phyloP scores from a whole-genome alignment of 176 grass and related monocot genomes.

The Oryza rufipogon region DNA sequence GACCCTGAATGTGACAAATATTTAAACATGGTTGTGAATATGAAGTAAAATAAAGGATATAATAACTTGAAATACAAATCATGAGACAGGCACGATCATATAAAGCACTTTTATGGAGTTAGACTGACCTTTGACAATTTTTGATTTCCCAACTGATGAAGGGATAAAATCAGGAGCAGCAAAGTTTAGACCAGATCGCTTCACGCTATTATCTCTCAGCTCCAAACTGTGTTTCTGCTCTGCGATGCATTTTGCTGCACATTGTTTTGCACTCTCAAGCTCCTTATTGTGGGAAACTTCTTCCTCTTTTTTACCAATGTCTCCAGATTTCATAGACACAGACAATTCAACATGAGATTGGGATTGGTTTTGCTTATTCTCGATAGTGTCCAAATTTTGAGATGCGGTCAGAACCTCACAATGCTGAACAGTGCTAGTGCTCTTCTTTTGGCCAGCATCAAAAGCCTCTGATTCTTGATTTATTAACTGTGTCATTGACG shows the following conservation, averaged over 20 bases:
- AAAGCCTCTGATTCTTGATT: constrained; percentile 29
- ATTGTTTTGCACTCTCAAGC: constrained; percentile 12
- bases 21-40: neutral
- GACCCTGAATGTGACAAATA: constrained; percentile 37
- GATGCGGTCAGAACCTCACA: neutral
- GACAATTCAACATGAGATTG: constrained; percentile 21
- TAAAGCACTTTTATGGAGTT: constrained; percentile 28
- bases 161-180: constrained; percentile 51
- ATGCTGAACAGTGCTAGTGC: constrained; percentile 5
- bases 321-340: constrained; percentile 31
- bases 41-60: neutral
- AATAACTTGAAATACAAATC: neutral
- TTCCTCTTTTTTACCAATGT: constrained; percentile 13
- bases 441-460: neutral
- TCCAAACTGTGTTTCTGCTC: constrained; percentile 26
- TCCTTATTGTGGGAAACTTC: constrained; percentile 21
- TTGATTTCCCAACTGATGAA: constrained; percentile 41
- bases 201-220: constrained; percentile 32
- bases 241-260: constrained; percentile 6
- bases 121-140: constrained; percentile 31
- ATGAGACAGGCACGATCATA: constrained; percentile 6
- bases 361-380: constrained; percentile 25
- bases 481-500: neutral
- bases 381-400: constrained; percentile 27
- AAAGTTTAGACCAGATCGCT: constrained; percentile 44